Conservation (phyloP, 106 monocot species). For the Dendrobium chrysotoxum region DNA sequence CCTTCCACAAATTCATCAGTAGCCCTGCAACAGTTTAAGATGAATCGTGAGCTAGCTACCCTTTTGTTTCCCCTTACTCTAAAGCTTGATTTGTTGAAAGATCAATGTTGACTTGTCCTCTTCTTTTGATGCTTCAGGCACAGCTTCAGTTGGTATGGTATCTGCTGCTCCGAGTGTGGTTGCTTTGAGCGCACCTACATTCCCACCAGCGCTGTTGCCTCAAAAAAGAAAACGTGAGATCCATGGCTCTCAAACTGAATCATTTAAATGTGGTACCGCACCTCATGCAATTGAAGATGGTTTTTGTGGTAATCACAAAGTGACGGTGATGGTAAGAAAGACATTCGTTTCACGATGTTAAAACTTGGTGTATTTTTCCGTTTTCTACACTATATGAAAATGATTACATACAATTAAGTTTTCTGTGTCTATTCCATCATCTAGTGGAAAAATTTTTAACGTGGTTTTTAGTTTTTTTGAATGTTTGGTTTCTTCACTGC, state of each 20-base stretch:
- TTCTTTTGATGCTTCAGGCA: background rate
- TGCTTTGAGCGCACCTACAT: background rate
- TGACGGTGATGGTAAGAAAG: background rate
- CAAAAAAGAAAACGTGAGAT: constrained; percentile 8
- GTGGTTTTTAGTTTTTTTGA: too few relatives aligned
- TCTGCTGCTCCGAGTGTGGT: background rate
- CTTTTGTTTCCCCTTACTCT: background rate
- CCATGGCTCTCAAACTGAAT: background rate
- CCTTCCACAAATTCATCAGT: background rate
- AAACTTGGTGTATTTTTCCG: background rate
- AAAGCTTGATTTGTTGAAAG: background rate
- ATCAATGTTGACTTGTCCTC: background rate
- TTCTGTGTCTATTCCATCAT: background rate
- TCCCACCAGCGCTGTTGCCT: background rate
- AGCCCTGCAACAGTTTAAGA: constrained; percentile 5
- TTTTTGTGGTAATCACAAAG: background rate
- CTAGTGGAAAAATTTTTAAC: too few relatives aligned
- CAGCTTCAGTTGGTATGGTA: background rate
- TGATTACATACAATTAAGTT: background rate
- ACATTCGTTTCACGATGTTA: background rate
- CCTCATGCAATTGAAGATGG: background rate
- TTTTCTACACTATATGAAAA: background rate
- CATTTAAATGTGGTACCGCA: background rate
- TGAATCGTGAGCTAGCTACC: background rate
- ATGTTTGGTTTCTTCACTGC: background rate